These are phyloP conservation scores for Nitzschia sp. DNA, from an alignment of 108 stramenopile species.

Conservation along the genomic window DNA sequence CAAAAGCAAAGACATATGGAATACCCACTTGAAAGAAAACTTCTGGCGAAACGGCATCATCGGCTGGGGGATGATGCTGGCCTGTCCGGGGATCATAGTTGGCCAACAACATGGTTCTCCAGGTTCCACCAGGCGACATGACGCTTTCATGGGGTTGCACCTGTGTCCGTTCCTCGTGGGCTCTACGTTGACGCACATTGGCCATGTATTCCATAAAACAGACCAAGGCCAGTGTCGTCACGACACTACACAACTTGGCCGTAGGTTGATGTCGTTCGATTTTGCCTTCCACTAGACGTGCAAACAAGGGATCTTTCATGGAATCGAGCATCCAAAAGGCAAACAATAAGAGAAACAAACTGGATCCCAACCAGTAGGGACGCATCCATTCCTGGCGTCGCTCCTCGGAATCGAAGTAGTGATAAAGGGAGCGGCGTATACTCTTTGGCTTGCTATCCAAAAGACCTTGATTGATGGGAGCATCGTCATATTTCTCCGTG, in stretches of 20 bases:
- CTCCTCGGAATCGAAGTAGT: slow-evolving; percentile 5
- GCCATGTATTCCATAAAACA: slow-evolving; percentile 63
- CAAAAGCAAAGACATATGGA: slow-evolving; percentile 64
- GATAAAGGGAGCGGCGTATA: slow-evolving; percentile 7
- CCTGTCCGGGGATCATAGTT: slow-evolving; percentile 20
- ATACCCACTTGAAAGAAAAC: slow-evolving; percentile 71
- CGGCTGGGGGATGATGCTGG: slow-evolving; percentile 20
- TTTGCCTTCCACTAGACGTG: slow-evolving; percentile 76
- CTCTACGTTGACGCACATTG: slow-evolving; percentile 31
- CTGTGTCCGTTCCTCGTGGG: slow-evolving; percentile 26
- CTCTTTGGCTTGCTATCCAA: slow-evolving; percentile 26
- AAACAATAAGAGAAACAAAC: slow-evolving; percentile 45
- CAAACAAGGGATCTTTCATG: slow-evolving; percentile 93
- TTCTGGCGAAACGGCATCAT: slow-evolving; percentile 33
- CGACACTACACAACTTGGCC: slow-evolving; percentile 84
- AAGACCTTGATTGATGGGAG: slow-evolving; percentile 31
- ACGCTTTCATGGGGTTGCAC: slow-evolving; percentile 27
- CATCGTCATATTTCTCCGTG: slow-evolving; percentile 22
- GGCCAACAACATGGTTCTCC: slow-evolving; percentile 38
- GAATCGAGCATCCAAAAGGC: slow-evolving; percentile 90
- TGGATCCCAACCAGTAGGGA: slow-evolving; percentile 53
- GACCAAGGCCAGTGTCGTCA: slow-evolving; percentile 63
- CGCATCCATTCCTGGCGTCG: slow-evolving; percentile 41
- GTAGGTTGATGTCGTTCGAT: slow-evolving; percentile 82
- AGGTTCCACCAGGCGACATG: slow-evolving; percentile 43